Evolutionary conservation across 2,329 filamentous ascomycete genomes (phyloP).

Genomic region (Hymenoscyphus infarciens): DNA sequence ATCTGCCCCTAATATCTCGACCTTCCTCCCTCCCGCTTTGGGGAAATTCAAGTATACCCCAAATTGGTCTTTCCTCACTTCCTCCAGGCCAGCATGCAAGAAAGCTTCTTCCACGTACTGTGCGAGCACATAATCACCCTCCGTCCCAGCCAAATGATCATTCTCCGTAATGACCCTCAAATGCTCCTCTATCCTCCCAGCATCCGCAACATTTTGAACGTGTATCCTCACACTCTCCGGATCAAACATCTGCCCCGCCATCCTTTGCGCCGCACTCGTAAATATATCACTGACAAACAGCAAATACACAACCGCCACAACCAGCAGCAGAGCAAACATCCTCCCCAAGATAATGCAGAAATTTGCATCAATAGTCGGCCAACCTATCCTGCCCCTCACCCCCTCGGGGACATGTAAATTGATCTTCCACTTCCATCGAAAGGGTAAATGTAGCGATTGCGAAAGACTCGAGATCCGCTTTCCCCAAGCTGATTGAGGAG

Average conservation of each 20-base stretch:
- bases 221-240: conserved; percentile 76
- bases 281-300: conserved; percentile 85
- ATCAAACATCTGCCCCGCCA: conserved; percentile 71
- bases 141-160: conserved; percentile 89
- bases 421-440: conserved; percentile 30
- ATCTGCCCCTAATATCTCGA: conserved; percentile 73
- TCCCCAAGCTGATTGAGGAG: conserved; percentile 32
- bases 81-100: conserved; percentile 66
- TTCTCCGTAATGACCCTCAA: conserved; percentile 75
- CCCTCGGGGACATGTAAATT: conserved; percentile 18
- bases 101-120: conserved; percentile 82
- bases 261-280: conserved; percentile 57
- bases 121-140: conserved; percentile 83
- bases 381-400: conserved; percentile 20
- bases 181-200: conserved; percentile 65
- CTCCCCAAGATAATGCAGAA: conserved; percentile 65
- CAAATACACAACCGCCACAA: conserved; percentile 75
- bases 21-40: conserved; percentile 67
- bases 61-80: conserved; percentile 73
- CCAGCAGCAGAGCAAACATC: conserved; percentile 68
- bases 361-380: conserved; percentile 34
- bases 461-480: conserved; percentile 38
- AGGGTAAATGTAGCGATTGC: conserved; percentile 33
- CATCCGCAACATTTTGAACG: conserved; percentile 70
- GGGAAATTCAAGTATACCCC: conserved; percentile 93